Evolutionary conservation across 495 filamentous ascomycete genomes (phyloP).

Genomic region (Cercophora scortea): DNA sequence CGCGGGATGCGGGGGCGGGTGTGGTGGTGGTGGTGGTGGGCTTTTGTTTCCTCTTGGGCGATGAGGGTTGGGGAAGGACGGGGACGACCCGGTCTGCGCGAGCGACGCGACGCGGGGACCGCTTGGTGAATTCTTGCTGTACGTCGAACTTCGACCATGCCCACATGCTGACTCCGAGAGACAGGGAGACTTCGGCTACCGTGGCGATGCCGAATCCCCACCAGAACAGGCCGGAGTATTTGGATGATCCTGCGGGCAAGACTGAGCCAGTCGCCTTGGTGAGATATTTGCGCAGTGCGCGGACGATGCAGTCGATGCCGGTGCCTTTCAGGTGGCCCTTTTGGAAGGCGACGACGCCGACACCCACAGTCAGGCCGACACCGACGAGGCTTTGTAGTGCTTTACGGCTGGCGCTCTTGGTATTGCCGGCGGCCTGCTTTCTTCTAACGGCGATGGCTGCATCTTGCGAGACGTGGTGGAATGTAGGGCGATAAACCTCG

Average conservation of each 20-base stretch:
- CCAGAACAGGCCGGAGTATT: conserved; percentile 1
- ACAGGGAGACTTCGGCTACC: conserved; percentile 4
- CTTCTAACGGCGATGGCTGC: conserved; percentile 10
- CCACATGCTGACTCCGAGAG: conserved; percentile 2
- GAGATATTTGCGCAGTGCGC: neutral
- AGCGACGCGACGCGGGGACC: neutral
- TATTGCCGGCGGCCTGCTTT: conserved; percentile 21
- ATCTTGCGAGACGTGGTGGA: conserved; percentile 3
- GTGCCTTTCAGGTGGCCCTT: conserved; percentile 2
- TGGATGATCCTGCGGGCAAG: neutral
- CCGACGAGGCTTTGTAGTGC: conserved; percentile 3
- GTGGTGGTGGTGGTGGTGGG: neutral
- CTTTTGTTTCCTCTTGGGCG: neutral
- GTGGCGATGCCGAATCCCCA: conserved; percentile 10
- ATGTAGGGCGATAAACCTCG: conserved; percentile 9
- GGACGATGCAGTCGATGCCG: neutral
- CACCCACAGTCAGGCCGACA: conserved; percentile 1
- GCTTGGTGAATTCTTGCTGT: conserved; percentile 12
- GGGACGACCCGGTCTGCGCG: neutral
- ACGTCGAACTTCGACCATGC: conserved; percentile 10
- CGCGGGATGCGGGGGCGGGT: neutral
- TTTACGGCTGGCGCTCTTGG: conserved; percentile 13
- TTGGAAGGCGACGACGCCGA: conserved; percentile 5
- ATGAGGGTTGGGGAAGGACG: conserved; percentile 6
- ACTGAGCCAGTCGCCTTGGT: neutral